Base-by-base conservation (phyloP, 257 asterid species). In the Penstemon newberryi region DNA sequence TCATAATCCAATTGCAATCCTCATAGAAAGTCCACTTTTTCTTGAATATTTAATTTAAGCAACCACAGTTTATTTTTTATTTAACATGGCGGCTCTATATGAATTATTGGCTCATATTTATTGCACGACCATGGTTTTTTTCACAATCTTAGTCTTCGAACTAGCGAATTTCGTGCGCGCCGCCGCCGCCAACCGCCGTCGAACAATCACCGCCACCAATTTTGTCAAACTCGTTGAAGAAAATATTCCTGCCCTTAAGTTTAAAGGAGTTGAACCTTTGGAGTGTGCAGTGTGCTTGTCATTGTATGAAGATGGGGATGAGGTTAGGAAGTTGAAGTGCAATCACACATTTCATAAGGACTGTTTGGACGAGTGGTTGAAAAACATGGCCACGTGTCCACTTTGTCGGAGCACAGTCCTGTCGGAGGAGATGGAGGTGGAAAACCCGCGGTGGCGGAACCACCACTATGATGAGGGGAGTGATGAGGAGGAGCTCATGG, bases 281-380 rank as follows among this genome's bases (percentile, higher is more conserved):
- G 86, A 80, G 52, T 87, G 95, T 64, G 77, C 85, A 0, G 88
- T 89, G 65, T 89, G 96, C 62, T 66, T 89, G 7, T 80, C 87
- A 1, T 7, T 11, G 3, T 82, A 80, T 11, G 89, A 85, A 41
- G 84, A 84, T 10, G 91, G 89, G 6, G 96, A 89, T 3, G 79
- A 76, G 66, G 65, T 86, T 13, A 76, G 96, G 73, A 78, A 73
- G 50, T 67, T 89, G 66, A 83, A 84, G 71, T 89, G 94, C 70
- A 66, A 70, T 47, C 96, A 88, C 64, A 74, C 78, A 2, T 88
- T 85, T 71, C 95, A 88, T 25, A 84, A 82, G 79, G 69, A 73
- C 12, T 88, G 96, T 59, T 64, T 88, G 6, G 93, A 88, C 83
- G 72, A 80, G 77, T 88, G 96, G 96, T 86, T 88, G 18, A 85